Evolutionary conservation across 495 filamentous ascomycete genomes (phyloP), one percentile per base, ranked within the genome.

Genomic region (Zalerion maritima): DNA sequence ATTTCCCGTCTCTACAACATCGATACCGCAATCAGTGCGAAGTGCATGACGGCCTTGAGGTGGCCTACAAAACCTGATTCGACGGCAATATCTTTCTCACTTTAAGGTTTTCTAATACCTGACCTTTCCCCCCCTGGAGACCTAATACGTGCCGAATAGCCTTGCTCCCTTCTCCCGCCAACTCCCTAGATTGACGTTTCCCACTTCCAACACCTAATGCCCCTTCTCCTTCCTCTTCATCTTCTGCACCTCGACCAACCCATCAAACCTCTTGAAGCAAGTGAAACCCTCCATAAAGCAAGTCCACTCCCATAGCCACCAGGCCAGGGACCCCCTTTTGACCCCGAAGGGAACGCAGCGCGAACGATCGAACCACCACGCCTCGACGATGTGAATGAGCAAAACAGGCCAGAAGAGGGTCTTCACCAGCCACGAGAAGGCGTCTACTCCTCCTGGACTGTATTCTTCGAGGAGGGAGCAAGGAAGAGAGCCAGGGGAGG

Each of bases 261-360:
- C 26, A 44, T 65, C 58, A 35, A 61, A 58, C 25, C 61, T 39
- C 34, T 16, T 23, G 29, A 64, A 54, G 1, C 49, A 34, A 31
- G 47, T 45, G 3, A 28, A 28, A 9, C 61, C 61, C 41, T 64
- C 61, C 3, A 57, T 10, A 20, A 60, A 58, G 4, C 43, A 46
- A 6, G 45, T 41, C 10, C 26, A 33, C 14, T 52, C 28, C 61
- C 61, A 65, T 18, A 37, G 6, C 27, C 28, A 50, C 61, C 61
- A 64, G 12, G 54, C 32, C 24, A 4, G 1, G 11, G 35, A 42
- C 1, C 44, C 46, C 5, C 40, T 28, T 26, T 30, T 32, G 11
- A 62, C 48, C 7, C 54, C 54, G 15, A 47, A 43, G 38, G 9
- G 35, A 8, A 16, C 11, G 14, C 58, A 28, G 35, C 55, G 21